Percentiles rank a stretch among this genome's conserved stretches.
phyloP scores from a whole-genome alignment of 2,329 filamentous ascomycete species.

The Fusarium sambucinum region DNA sequence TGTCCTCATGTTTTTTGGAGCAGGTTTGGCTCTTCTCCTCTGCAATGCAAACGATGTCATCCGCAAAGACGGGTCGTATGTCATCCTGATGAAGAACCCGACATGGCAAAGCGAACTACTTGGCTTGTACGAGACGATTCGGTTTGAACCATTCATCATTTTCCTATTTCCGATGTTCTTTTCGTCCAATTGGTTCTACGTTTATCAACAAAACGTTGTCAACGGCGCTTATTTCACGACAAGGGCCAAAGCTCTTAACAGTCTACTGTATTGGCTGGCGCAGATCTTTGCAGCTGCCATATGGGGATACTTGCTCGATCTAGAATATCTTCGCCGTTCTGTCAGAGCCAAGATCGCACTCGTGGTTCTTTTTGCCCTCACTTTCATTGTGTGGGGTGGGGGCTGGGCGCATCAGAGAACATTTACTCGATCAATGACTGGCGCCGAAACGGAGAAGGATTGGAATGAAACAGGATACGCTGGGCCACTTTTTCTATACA shows the following conservation, averaged over 20 bases:
- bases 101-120: slow-evolving; percentile 83
- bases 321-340: slow-evolving; percentile 68
- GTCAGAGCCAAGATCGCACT: slow-evolving; percentile 76
- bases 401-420: slow-evolving; percentile 79
- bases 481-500: slow-evolving; percentile 88
- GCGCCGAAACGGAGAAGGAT: slow-evolving; percentile 57
- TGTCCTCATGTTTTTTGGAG: slow-evolving; percentile 80
- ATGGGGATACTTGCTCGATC: slow-evolving; percentile 79
- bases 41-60: slow-evolving; percentile 78
- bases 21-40: slow-evolving; percentile 74
- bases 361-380: slow-evolving; percentile 72
- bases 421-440: slow-evolving; percentile 26
- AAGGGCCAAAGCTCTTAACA: slow-evolving; percentile 78
- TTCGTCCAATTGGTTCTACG: slow-evolving; percentile 85
- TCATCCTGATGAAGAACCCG: slow-evolving; percentile 92
- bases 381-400: slow-evolving; percentile 84
- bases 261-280: slow-evolving; percentile 75
- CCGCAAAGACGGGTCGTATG: slow-evolving; percentile 80
- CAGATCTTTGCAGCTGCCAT: slow-evolving; percentile 80
- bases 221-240: slow-evolving; percentile 78
- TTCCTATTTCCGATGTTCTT: slow-evolving; percentile 85
- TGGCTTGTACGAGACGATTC: slow-evolving; percentile 80
- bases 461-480: slow-evolving; percentile 75
- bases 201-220: slow-evolving; percentile 81
- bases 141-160: slow-evolving; percentile 75